Percentiles rank a stretch among this genome's conserved stretches.
These are phyloP conservation scores for Sindora glabra DNA, from an alignment of 306 rosid species.

Conservation along the genomic window DNA sequence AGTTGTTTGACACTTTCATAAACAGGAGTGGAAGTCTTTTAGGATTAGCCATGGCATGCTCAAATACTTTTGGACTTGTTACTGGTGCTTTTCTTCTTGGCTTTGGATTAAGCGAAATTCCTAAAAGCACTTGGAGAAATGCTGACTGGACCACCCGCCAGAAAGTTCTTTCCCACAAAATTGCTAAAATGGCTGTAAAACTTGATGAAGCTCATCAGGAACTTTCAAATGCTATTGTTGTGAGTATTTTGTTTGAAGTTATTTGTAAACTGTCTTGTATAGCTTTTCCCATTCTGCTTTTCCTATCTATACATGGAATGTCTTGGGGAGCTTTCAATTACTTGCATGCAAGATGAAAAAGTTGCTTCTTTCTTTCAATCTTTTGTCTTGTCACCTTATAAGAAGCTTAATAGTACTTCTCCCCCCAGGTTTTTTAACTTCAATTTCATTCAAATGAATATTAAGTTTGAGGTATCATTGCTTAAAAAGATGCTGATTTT, in stretches of 20 bases:
- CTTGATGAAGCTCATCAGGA: slow-evolving; percentile 96
- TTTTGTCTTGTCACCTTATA: no score
- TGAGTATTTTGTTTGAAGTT: slow-evolving; percentile 32
- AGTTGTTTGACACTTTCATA: not conserved
- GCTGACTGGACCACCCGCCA: slow-evolving; percentile 89
- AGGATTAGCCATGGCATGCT: slow-evolving; percentile 96
- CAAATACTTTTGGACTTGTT: slow-evolving; percentile 95
- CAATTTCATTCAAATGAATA: not conserved
- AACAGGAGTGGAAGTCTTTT: slow-evolving; percentile 67
- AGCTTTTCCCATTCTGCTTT: slow-evolving; percentile 2
- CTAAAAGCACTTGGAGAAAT: slow-evolving; percentile 79
- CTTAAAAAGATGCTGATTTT: not conserved
- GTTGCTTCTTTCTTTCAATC: slow-evolving; percentile 4
- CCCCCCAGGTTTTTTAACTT: no score
- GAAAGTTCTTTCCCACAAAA: slow-evolving; percentile 92
- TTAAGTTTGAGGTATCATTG: not conserved
- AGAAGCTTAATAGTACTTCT: not conserved
- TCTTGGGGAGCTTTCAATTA: not conserved
- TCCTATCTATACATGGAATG: not conserved
- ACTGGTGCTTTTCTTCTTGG: slow-evolving; percentile 99
- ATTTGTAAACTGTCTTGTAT: not conserved
- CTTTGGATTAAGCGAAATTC: slow-evolving; percentile 94
- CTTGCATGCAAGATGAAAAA: not conserved
- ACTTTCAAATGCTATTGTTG: slow-evolving; percentile 92
- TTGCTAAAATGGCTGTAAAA: slow-evolving; percentile 91